Evolutionary conservation across 768 basidiomycete genomes (phyloP), one percentile per base, ranked within the genome.

Genomic region (Cantharellus cinnabarinus): DNA sequence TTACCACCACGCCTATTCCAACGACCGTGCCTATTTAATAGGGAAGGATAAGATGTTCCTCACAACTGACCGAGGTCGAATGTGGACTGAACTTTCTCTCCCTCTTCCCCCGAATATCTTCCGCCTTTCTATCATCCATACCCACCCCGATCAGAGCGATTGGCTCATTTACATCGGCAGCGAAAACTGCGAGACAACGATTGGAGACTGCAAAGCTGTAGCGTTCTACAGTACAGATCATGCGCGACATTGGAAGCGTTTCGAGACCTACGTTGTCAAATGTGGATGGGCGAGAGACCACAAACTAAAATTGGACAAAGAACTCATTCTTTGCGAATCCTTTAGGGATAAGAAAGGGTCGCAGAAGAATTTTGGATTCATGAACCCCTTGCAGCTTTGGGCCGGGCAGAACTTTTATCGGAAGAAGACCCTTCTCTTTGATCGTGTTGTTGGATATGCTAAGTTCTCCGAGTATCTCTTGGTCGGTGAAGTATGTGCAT

Each of bases 391-490:
- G 58, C 78, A 93, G 68, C 74, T 98, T 50, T 76, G 93, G 35
- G 78, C 79, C 7, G 94, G 95, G 0, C 68, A 74, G 5, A 74
- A 81, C 59, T 97, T 79, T 72, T 97, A 81, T 67, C 63, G 63
- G 53, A 79, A 76, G 62, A 84, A 80, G 74, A 80, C 73, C 62
- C 85, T 78, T 67, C 68, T 95, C 29, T 99, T 98, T 66, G 79
- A 88, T 52, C 74, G 80, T 50, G 82, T 99, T 58, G 89, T 90
- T 63, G 95, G 95, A 4, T 97, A 93, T 72, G 83, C 95, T 0
- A 93, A 90, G 71, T 99, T 99, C 70, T 89, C 89, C 0, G 89
- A 99, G 72, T 99, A 86, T 68, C 75, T 98, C 68, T 81, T 98
- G 51, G 94, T 97, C 39, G 95, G 94, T 34, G 84, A 91, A 77